Evolutionary conservation across 176 grass and related monocot species (phyloP), one percentile per base, ranked within the genome.

Genomic region (Oryza longistaminata): DNA sequence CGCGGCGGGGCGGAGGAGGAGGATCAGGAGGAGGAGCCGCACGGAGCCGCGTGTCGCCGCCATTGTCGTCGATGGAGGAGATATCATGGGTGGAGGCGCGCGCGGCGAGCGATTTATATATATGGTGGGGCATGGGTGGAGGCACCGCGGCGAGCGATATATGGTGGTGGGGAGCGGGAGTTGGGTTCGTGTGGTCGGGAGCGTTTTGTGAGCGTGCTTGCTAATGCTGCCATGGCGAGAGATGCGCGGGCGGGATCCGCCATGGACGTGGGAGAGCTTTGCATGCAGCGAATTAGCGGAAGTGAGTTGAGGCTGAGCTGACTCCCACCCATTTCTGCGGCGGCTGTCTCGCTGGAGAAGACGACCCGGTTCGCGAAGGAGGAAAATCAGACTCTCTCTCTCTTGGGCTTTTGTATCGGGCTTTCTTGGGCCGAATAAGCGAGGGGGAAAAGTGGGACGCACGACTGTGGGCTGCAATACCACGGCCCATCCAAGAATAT

Each of bases 171-270:
- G 16, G 50, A 53, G 44, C 21, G 11, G 50, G 50, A 53, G 26
- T 74, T 65, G 16, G 49, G 55, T 27, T 22, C 35, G 55, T 66
- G 68, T 2, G 88, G 78, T 29, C 33, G 44, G 43, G 83, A 86
- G 88, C 62, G 60, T 15, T 82, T 82, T 39, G 66, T 48, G 78
- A 43, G 9, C 42, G 42, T 11, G 42, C 8, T 5, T 15, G 10
- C 33, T 39, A 9, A 15, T n/a, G 19, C 21, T 61, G 1, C 21
- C 21, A 61, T 61, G 55, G 55, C 55, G 55, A 55, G 52, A 21
- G 52, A 55, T 16, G 52, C 52, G 52, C 46, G 13, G 13, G 46
- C 12, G 50, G 50, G 16, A 16, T 53, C 50, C 16, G 15, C 55
- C 55, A 22, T 61, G 55, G 19, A 61, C 7, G 55, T 61, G 17